Conservation (phyloP, 1,139 yeast species). For the Pichia norvegensis region DNA sequence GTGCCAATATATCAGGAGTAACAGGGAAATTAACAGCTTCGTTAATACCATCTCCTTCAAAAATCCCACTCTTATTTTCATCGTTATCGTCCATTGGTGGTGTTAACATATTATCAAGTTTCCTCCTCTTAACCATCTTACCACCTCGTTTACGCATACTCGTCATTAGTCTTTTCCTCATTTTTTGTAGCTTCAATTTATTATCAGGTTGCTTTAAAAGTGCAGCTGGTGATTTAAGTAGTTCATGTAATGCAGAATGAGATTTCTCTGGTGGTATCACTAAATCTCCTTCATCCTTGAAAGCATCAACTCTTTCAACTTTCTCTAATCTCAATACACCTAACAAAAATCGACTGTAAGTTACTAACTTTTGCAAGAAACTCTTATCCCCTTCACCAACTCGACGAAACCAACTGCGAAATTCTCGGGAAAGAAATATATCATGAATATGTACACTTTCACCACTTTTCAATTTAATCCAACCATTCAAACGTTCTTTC, state of each 20-base stretch:
- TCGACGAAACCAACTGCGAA: constrained; percentile 11
- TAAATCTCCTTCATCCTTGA: background rate
- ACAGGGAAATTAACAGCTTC: background rate
- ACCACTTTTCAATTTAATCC: constrained; percentile 16
- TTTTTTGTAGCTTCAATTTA: constrained; percentile 6
- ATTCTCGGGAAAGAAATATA: constrained; percentile 18
- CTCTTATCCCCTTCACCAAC: constrained; percentile 8
- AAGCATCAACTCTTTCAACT: constrained; percentile 11
- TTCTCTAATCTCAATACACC: constrained; percentile 7
- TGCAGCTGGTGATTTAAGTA: constrained; percentile 9
- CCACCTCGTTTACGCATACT: background rate
- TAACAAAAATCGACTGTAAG: constrained; percentile 17
- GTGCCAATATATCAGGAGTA: constrained; percentile 8
- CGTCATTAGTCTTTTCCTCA: constrained; percentile 7
- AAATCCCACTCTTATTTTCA: too few species aligned
- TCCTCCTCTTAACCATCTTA: background rate
- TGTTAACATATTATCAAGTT: background rate
- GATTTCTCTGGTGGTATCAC: constrained; percentile 3
- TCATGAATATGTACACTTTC: constrained; percentile 25
- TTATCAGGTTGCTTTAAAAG: constrained; percentile 11
- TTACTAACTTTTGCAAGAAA: constrained; percentile 13
- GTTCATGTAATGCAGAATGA: constrained; percentile 3
- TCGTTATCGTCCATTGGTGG: constrained; percentile 6
- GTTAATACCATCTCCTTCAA: too few species aligned
- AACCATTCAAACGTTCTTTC: constrained; percentile 16